phyloP scores from a whole-genome alignment of 2,329 filamentous ascomycete species.

The Cadophora sp. region DNA sequence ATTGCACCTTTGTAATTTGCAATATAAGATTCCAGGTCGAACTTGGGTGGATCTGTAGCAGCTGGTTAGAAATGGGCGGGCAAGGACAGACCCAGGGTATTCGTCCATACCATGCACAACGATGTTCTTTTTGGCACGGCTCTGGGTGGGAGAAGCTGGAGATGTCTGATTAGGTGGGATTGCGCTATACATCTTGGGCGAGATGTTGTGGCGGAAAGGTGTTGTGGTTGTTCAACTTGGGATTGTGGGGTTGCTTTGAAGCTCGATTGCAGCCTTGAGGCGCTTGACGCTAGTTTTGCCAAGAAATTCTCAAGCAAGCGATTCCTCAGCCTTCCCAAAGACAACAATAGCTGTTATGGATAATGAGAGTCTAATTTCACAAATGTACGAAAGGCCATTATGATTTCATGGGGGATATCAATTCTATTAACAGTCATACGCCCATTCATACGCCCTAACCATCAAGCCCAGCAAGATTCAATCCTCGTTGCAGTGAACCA shows the following conservation, averaged over 20 bases:
- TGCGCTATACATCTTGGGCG: conserved; percentile 16
- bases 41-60: conserved; percentile 66
- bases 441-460: neutral
- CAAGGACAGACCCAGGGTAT: neutral
- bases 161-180: conserved; percentile 30
- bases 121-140: conserved; percentile 32
- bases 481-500: neutral
- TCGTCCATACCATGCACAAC: conserved; percentile 32
- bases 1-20: conserved; percentile 80
- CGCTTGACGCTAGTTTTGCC: conserved; percentile 3
- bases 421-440: conserved; percentile 3
- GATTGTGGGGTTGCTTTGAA: conserved; percentile 19
- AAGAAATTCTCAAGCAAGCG: neutral
- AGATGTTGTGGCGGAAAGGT: neutral
- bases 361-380: neutral
- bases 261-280: conserved; percentile 19
- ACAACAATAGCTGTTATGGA: neutral
- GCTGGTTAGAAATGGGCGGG: conserved; percentile 14
- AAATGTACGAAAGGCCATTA: neutral
- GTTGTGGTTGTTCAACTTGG: conserved; percentile 1
- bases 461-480: neutral
- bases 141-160: conserved; percentile 33
- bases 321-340: conserved; percentile 13
- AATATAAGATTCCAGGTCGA: conserved; percentile 91
- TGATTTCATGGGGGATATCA: neutral